These are phyloP conservation scores for Geranium rotundifolium DNA, from an alignment of 345 rosid genomes.

Conservation along the genomic window DNA sequence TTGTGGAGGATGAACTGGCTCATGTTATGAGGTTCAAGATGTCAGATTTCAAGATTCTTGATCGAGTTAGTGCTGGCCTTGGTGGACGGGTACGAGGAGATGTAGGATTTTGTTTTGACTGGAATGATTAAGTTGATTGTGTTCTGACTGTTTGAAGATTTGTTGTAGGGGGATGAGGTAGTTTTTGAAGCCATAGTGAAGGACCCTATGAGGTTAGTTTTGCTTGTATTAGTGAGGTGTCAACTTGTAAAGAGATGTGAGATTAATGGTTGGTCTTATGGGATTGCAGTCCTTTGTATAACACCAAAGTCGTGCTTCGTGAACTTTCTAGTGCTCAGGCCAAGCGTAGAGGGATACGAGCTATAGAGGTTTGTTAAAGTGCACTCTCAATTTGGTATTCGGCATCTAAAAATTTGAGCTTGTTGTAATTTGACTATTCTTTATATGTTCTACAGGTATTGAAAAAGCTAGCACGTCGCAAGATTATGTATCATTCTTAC, in stretches of 20 bases:
- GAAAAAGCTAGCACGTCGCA: constrained; percentile 68
- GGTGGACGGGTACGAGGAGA: constrained; percentile 59
- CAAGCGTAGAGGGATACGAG: constrained; percentile 79
- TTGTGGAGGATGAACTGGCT: constrained; percentile 35
- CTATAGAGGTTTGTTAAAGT: constrained; percentile 54
- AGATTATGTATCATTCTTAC: constrained; percentile 79
- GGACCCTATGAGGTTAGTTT: constrained; percentile 49
- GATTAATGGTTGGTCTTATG: constrained; percentile 19
- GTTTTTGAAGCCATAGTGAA: constrained; percentile 75
- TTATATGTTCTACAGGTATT: constrained; percentile 43
- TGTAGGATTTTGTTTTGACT: neutral
- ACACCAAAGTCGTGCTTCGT: constrained; percentile 75
- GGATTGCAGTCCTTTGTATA: constrained; percentile 65
- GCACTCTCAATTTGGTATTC: neutral
- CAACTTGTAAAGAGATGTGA: constrained; percentile 1
- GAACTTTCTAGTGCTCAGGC: constrained; percentile 58
- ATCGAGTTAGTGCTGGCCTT: constrained; percentile 75
- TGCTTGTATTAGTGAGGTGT: constrained; percentile 4
- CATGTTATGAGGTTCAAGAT: constrained; percentile 64
- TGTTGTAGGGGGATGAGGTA: constrained; percentile 65
- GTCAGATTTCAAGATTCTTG: constrained; percentile 70
- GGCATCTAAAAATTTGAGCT: too few species aligned
- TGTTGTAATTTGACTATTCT: constrained; percentile 1
- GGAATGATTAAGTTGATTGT: neutral
- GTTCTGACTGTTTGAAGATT: constrained; percentile 2